Evolutionary conservation across 805 yeast species (phyloP).

Genomic region (Candida ipomoeae): DNA sequence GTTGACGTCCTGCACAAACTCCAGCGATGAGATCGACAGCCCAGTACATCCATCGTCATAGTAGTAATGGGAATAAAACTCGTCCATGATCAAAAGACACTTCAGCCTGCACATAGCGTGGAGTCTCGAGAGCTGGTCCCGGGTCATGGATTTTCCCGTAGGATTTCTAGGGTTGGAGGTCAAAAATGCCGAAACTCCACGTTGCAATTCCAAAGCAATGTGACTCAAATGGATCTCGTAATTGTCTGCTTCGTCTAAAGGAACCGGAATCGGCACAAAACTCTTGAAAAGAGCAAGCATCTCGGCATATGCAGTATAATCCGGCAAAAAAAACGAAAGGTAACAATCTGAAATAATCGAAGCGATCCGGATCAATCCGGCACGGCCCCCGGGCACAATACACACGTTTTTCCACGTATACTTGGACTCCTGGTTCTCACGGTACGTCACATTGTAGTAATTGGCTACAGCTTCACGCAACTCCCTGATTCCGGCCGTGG

Average conservation of each 20-base stretch:
- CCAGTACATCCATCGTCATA: conserved; percentile 54
- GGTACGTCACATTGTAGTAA: conserved; percentile 51
- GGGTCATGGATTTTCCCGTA: conserved; percentile 51
- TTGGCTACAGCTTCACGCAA: conserved; percentile 57
- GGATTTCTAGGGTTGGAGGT: conserved; percentile 65
- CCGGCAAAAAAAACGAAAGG: conserved; percentile 56
- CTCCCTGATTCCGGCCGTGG: conserved; percentile 54
- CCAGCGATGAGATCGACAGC: conserved; percentile 47
- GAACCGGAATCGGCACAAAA: conserved; percentile 61
- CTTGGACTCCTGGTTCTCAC: conserved; percentile 45
- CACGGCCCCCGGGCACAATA: conserved; percentile 62
- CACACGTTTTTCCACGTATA: conserved; percentile 60
- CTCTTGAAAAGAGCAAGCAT: conserved; percentile 60
- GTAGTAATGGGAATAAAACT: conserved; percentile 56
- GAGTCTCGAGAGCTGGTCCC: conserved; percentile 42
- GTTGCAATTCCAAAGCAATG: conserved; percentile 46
- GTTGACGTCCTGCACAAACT: conserved; percentile 50
- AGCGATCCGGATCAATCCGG: conserved; percentile 59
- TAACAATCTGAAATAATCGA: conserved; percentile 57
- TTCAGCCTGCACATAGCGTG: conserved; percentile 51
- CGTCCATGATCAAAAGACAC: conserved; percentile 61
- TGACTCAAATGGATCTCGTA: conserved; percentile 52
- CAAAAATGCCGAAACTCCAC: conserved; percentile 56
- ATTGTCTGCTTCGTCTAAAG: conserved; percentile 53
- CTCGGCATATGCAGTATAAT: conserved; percentile 62